Conservation (phyloP, 768 basidiomycete genomes). For the Harrya chromipes region DNA sequence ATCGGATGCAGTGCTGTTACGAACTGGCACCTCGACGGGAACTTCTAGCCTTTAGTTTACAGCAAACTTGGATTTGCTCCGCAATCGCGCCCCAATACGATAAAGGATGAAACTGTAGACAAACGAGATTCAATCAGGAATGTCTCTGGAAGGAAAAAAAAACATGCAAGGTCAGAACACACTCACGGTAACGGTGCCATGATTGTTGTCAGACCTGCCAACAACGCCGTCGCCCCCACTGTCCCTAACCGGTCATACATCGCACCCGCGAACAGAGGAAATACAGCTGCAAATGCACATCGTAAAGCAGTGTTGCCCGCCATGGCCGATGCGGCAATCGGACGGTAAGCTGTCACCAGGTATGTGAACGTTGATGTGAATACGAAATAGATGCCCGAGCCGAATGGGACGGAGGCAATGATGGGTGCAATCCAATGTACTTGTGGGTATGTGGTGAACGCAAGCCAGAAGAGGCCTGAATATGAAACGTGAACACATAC, state of each 20-base stretch:
- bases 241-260: conserved; percentile 58
- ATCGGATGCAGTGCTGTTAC: too few relatives aligned
- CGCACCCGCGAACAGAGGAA: conserved; percentile 50
- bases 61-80: conserved; percentile 44
- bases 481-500: not conserved
- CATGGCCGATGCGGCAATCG: conserved; percentile 57
- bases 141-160: too few relatives aligned
- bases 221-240: conserved; percentile 68
- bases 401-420: conserved; percentile 45
- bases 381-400: conserved; percentile 56
- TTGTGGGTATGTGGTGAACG: conserved; percentile 47
- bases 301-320: conserved; percentile 61
- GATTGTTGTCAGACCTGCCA: conserved; percentile 60
- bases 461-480: conserved; percentile 50
- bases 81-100: conserved; percentile 42
- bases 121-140: not conserved
- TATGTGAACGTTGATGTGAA: conserved; percentile 69
- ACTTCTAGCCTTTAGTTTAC: conserved; percentile 14
- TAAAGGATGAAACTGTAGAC: conserved; percentile 46
- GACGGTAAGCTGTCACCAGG: conserved; percentile 49
- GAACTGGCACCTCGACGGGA: too few relatives aligned
- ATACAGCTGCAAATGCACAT: conserved; percentile 45
- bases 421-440: conserved; percentile 50
- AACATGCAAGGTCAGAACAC: not conserved
- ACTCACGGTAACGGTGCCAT: conserved; percentile 64